Conservation (phyloP, 768 basidiomycete species). For the Tricholoma flavovirens region DNA sequence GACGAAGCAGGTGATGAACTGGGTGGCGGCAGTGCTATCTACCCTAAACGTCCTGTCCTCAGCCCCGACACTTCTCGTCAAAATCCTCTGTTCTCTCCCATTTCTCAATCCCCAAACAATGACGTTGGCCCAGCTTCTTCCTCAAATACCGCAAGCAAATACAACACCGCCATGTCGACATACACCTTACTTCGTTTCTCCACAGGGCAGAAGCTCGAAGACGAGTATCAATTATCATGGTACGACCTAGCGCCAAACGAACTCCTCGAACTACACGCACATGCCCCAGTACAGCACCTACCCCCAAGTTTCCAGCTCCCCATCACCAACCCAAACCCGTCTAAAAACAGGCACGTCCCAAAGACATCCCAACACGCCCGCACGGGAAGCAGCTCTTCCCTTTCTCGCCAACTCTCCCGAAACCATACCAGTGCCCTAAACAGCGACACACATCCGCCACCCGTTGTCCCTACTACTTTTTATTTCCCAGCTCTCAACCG, state of each 20-base stretch:
- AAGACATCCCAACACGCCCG: slow-evolving; percentile 5
- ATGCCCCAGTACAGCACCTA: slow-evolving; percentile 6
- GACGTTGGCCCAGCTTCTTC: background rate
- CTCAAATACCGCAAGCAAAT: slow-evolving; percentile 7
- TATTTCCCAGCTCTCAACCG: slow-evolving; percentile 28
- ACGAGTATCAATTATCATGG: slow-evolving; percentile 51
- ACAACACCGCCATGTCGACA: slow-evolving; percentile 1
- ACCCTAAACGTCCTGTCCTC: background rate
- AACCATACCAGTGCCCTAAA: background rate
- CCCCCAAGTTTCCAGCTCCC: background rate
- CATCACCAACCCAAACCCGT: background rate
- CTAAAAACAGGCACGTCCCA: background rate
- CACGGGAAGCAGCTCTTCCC: slow-evolving; percentile 7
- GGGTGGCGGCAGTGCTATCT: background rate
- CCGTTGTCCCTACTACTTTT: background rate
- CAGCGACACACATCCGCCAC: background rate
- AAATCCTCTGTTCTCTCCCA: background rate
- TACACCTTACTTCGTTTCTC: slow-evolving; percentile 61
- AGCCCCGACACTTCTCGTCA: background rate
- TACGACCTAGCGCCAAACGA: slow-evolving; percentile 59
- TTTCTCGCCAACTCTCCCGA: slow-evolving; percentile 1
- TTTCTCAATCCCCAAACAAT: background rate
- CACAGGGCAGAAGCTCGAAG: slow-evolving; percentile 66
- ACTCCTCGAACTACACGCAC: slow-evolving; percentile 60
- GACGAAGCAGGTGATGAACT: background rate